phyloP scores from a whole-genome alignment of 2,329 filamentous ascomycete genomes.

The Fonsecaea pedrosoi region DNA sequence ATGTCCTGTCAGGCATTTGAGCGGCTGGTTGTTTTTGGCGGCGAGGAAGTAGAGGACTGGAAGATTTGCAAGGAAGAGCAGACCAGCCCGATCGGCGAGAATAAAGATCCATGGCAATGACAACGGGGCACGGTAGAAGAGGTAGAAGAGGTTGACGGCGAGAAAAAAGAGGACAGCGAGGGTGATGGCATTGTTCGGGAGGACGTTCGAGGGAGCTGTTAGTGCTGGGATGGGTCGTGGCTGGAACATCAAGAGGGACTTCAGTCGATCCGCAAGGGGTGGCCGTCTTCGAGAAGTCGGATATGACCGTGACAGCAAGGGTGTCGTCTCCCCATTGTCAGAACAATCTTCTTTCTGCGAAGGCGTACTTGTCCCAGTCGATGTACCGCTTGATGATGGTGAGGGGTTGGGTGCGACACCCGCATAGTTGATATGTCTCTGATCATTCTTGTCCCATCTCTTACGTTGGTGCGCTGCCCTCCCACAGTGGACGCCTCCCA shows the following conservation, averaged over 20 bases:
- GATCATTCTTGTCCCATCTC: constrained; percentile 5
- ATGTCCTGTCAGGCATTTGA: constrained; percentile 66
- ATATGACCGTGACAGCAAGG: constrained; percentile 16
- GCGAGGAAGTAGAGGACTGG: constrained; percentile 66
- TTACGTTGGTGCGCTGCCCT: not conserved
- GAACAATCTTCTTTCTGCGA: constrained; percentile 27
- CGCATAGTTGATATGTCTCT: not conserved
- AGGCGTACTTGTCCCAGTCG: constrained; percentile 32
- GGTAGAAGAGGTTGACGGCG: constrained; percentile 64
- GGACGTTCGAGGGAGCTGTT: constrained; percentile 53
- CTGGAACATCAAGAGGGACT: constrained; percentile 60
- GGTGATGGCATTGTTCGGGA: constrained; percentile 65
- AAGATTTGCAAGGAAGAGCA: constrained; percentile 59
- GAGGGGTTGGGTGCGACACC: constrained; percentile 1
- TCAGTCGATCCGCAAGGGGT: constrained; percentile 17
- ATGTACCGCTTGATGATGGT: constrained; percentile 38
- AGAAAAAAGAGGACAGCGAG: constrained; percentile 61
- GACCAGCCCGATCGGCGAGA: constrained; percentile 64
- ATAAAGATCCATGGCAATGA: constrained; percentile 60
- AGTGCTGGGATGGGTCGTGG: constrained; percentile 63
- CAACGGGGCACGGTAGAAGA: constrained; percentile 60
- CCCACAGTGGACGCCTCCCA: not conserved
- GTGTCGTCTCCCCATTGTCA: constrained; percentile 15
- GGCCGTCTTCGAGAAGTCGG: constrained; percentile 13
- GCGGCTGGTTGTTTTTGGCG: constrained; percentile 68